Evolutionary conservation across 2,329 filamentous ascomycete genomes (phyloP), one percentile per base, ranked within the genome.

Genomic region (Penicillium palitans): DNA sequence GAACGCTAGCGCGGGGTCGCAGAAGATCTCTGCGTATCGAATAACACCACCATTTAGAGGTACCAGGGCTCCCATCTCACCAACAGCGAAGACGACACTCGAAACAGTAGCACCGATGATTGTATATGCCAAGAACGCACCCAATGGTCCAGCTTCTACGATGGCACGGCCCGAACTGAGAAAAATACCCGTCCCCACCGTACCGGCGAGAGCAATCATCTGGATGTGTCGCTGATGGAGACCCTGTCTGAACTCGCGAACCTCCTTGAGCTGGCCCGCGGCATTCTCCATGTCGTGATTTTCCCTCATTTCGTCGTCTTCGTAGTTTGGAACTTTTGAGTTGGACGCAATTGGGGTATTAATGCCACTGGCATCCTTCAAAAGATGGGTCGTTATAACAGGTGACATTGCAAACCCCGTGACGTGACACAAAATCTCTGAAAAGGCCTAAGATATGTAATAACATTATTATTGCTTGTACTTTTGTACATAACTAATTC

Each of bases 41-140:
- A 77, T 67, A 31, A 78, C 65, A 9, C 70, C 73, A 17, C 77
- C 77, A 12, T 67, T 74, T 5, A 76, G 67, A 12, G 77, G 77
- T 24, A 72, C 69, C 25, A 77, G 60, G 2, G 75, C 65, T 0
- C 70, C 68, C 57, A 78, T 72, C 55, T 78, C 76, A 6, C 71
- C 75, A 6, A 74, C 69, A 8, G 70, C 68, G 13, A 73, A 66
- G 0, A 73, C 66, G 0, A 79, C 72, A 37, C 67, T 70, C 10
- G 65, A 70, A 0, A 72, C 72, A 4, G 70, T 63, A 4, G 75
- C 35, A 13, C 77, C 77, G 31, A 76, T 71, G 41, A 76, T 67
- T 0, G 67, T 42, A 54, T 79, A 79, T n/a, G 70, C 75, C 9
- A 79, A 59, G 15, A 72, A 68, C 0, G 69, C 69, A 4, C 71